phyloP scores from a whole-genome alignment of 1,139 yeast genomes.

The Diutina rugosa region DNA sequence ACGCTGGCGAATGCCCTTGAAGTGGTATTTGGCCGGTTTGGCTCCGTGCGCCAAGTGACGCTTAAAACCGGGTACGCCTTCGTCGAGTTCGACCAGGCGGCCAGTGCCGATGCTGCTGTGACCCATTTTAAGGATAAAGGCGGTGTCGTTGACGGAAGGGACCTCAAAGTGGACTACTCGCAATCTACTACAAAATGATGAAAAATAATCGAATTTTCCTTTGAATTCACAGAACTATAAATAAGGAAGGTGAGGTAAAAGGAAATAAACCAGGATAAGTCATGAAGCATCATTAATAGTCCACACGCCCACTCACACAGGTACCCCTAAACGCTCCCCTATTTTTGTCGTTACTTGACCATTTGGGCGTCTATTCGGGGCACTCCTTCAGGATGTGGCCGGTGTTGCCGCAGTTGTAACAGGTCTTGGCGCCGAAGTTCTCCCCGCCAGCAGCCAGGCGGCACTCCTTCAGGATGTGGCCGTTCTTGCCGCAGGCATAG shows the following conservation, averaged over 20 bases:
- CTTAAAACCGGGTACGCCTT: conserved; percentile 38
- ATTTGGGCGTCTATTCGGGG: background rate
- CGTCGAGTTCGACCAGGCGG: conserved; percentile 36
- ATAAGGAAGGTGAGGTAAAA: conserved; percentile 2
- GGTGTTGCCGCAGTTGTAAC: conserved; percentile 22
- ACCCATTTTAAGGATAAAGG: conserved; percentile 29
- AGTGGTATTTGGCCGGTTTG: conserved; percentile 47
- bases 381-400: conserved; percentile 10
- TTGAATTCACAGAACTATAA: background rate
- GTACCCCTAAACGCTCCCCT: background rate
- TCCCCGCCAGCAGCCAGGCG: conserved; percentile 21
- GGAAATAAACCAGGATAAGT: conserved; percentile 1
- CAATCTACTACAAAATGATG: conserved; percentile 27
- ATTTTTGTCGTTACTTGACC: background rate
- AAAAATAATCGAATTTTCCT: conserved; percentile 3
- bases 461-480: conserved; percentile 84
- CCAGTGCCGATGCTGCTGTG: conserved; percentile 43
- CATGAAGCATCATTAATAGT: conserved; percentile 1
- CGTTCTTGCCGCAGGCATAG: conserved; percentile 84
- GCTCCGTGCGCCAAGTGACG: conserved; percentile 20
- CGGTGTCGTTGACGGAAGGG: conserved; percentile 49
- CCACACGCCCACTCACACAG: conserved; percentile 1
- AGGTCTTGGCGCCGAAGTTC: conserved; percentile 28
- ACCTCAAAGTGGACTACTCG: conserved; percentile 57
- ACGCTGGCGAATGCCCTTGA: conserved; percentile 43